Conservation (phyloP, 2,329 filamentous ascomycete species). For the Ceratocystiopsis minuta region DNA sequence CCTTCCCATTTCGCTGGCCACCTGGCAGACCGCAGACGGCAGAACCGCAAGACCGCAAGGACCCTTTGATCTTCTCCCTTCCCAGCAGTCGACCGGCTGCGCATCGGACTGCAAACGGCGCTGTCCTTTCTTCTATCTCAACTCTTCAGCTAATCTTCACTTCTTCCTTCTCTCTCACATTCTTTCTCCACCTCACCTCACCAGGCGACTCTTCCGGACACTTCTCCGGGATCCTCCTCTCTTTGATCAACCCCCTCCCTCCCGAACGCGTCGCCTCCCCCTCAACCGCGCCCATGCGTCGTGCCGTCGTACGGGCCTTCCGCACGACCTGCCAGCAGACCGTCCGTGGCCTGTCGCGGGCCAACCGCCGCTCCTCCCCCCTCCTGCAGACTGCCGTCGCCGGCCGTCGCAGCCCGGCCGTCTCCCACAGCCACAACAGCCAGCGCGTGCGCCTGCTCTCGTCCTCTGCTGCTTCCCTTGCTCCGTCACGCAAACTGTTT, state of each 20-base stretch:
- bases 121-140: not conserved
- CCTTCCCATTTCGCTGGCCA: constrained; percentile 1
- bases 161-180: not conserved
- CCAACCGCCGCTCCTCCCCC: constrained; percentile 21
- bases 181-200: not conserved
- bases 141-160: not conserved
- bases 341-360: constrained; percentile 40
- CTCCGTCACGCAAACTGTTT: constrained; percentile 9
- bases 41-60: not conserved
- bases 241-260: not conserved
- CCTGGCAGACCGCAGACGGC: too few species aligned
- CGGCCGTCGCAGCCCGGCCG: not conserved
- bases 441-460: not conserved
- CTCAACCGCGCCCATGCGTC: constrained; percentile 42
- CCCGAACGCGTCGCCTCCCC: not conserved
- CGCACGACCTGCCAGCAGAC: constrained; percentile 49
- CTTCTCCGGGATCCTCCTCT: not conserved
- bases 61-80: not conserved
- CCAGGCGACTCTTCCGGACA: too few species aligned
- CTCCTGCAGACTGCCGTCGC: constrained; percentile 9
- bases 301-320: constrained; percentile 48
- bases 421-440: constrained; percentile 1
- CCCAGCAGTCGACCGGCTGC: not conserved
- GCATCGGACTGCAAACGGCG: too few species aligned
- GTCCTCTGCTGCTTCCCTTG: constrained; percentile 4